A percentile compares a stretch with the other conserved stretches of the same genome.
These are phyloP conservation scores for Rhexocercosporidium sp. DNA, from an alignment of 2,329 filamentous ascomycete species.

Conservation along the genomic window DNA sequence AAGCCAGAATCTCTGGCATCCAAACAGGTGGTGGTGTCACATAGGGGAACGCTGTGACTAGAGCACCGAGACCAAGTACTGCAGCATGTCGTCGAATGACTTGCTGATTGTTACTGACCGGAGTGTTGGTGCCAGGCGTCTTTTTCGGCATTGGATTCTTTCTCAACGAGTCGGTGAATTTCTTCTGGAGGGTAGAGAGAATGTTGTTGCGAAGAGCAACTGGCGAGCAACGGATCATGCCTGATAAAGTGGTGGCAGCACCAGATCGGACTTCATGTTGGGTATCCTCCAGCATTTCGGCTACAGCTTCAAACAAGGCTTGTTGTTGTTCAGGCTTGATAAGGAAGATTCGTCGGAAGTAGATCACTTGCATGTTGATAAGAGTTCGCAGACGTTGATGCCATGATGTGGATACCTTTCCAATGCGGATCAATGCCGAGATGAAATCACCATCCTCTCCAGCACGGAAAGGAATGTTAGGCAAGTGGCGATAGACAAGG, in stretches of 20 bases:
- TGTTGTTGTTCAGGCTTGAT: constrained; percentile 77
- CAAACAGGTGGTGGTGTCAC: constrained; percentile 88
- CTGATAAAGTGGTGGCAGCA: constrained; percentile 89
- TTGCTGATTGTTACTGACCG: constrained; percentile 73
- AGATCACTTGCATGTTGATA: constrained; percentile 98
- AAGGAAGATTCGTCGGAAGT: constrained; percentile 94
- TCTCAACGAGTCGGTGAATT: constrained; percentile 79
- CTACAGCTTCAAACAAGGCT: constrained; percentile 87
- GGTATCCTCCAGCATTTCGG: constrained; percentile 88
- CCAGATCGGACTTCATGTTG: constrained; percentile 95
- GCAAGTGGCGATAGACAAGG: constrained; percentile 93
- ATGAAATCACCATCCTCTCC: constrained; percentile 89
- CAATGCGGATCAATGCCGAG: constrained; percentile 83
- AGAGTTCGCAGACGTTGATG: constrained; percentile 93
- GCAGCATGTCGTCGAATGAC: constrained; percentile 86
- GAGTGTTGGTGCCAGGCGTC: constrained; percentile 68
- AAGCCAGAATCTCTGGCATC: constrained; percentile 92
- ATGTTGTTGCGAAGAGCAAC: constrained; percentile 77
- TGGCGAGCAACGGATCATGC: constrained; percentile 97
- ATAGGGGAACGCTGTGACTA: constrained; percentile 96
- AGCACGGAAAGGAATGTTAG: constrained; percentile 89
- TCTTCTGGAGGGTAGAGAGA: constrained; percentile 74
- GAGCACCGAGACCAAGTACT: constrained; percentile 85
- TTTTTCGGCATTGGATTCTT: constrained; percentile 89
- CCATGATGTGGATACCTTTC: constrained; percentile 84